phyloP scores from a whole-genome alignment of 2,329 filamentous ascomycete species.

The Monosporascus sp. region DNA sequence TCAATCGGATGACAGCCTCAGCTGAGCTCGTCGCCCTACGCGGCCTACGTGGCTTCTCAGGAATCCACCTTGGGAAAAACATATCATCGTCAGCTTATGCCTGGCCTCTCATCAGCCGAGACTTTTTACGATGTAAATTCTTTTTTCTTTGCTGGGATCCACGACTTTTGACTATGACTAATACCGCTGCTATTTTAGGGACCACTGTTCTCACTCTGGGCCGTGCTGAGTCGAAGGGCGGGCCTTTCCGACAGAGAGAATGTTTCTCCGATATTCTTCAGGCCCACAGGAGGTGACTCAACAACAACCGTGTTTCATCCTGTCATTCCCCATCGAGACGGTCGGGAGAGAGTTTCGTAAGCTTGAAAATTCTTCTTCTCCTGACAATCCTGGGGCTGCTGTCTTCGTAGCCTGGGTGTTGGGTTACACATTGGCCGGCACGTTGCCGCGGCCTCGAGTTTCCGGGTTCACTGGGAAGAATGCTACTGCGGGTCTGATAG shows the following conservation, averaged over 20 bases:
- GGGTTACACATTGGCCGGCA: too few species aligned
- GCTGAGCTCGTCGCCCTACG: background rate
- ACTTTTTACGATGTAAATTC: background rate
- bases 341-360: background rate
- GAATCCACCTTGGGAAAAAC: background rate
- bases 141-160: background rate
- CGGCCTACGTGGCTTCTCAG: background rate
- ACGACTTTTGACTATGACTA: background rate
- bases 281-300: background rate
- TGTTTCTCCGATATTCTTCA: background rate
- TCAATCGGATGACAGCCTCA: constrained; percentile 1
- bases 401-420: too few species aligned
- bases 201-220: too few species aligned
- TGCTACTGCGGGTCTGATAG: too few species aligned
- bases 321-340: background rate
- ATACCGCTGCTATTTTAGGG: background rate
- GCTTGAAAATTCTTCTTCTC: background rate
- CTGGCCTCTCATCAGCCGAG: background rate
- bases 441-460: too few species aligned
- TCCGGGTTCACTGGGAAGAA: too few species aligned
- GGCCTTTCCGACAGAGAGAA: background rate
- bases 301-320: background rate
- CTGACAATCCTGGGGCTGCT: too few species aligned
- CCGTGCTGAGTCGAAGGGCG: too few species aligned
- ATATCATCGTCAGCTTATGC: background rate